A percentile compares a stretch with the other conserved stretches of the same genome.
Evolutionary conservation across 148 eudicot species (phyloP).

Genomic region (Cornus kousa): DNA sequence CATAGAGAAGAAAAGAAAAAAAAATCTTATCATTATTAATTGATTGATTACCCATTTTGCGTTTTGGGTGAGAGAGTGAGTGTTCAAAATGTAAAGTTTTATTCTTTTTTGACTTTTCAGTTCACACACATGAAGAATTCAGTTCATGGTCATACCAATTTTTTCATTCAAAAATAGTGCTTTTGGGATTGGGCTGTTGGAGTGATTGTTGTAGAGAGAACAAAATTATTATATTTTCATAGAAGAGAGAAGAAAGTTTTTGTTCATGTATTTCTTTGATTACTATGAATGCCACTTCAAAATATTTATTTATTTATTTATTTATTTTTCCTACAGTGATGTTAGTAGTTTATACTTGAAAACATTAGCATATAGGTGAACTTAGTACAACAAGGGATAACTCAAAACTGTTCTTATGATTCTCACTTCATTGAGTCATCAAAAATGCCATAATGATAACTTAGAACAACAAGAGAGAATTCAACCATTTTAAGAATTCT

Average conservation of each 20-base stretch:
- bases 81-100: constrained; percentile 21
- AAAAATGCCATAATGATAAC: too few relatives aligned
- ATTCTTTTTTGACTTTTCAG: constrained; percentile 2
- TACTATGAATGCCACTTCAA: background rate
- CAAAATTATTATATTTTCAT: background rate
- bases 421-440: too few relatives aligned
- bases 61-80: constrained; percentile 32
- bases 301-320: background rate
- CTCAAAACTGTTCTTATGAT: too few relatives aligned
- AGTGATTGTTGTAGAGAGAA: constrained; percentile 18
- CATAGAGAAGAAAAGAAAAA: constrained; percentile 13
- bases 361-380: too few relatives aligned
- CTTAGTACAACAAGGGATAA: too few relatives aligned
- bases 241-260: constrained; percentile 2
- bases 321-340: background rate
- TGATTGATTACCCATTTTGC: constrained; percentile 16
- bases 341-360: too few relatives aligned
- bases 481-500: too few relatives aligned
- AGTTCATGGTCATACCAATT: background rate
- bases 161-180: constrained; percentile 3
- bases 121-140: background rate
- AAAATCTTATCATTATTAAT: constrained; percentile 15
- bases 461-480: too few relatives aligned
- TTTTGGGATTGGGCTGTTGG: constrained; percentile 1
- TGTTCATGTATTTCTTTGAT: background rate